phyloP scores from a whole-genome alignment of 306 rosid genomes.

The Pterocarpus macrocarpus region DNA sequence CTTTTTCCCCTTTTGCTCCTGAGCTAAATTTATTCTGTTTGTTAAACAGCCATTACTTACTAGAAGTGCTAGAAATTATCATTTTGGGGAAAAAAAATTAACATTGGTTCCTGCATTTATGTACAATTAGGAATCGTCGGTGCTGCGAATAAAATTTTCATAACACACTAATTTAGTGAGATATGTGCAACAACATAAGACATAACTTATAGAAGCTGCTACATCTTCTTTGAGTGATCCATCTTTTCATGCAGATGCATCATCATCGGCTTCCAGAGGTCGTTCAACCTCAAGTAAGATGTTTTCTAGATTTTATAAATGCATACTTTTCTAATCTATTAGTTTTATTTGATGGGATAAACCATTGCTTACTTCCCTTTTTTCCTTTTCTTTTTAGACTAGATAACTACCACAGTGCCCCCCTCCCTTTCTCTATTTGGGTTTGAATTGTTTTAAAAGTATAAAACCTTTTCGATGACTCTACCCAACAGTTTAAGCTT shows the following conservation, averaged over 20 bases:
- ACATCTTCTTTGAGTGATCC: slow-evolving; percentile 52
- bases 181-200: slow-evolving; percentile 65
- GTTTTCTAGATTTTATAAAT: slow-evolving; percentile 22
- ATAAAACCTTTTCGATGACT: no score
- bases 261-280: slow-evolving; percentile 70
- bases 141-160: slow-evolving; percentile 66
- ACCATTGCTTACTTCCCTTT: not conserved
- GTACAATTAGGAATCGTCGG: slow-evolving; percentile 70
- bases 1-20: not conserved
- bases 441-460: not conserved
- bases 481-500: no score
- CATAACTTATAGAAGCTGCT: slow-evolving; percentile 60
- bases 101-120: slow-evolving; percentile 37
- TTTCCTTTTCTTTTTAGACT: no score
- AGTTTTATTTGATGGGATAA: slow-evolving; percentile 7
- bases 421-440: not conserved
- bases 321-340: not conserved
- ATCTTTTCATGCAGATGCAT: slow-evolving; percentile 51
- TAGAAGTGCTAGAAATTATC: slow-evolving; percentile 6
- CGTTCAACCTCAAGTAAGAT: slow-evolving; percentile 71
- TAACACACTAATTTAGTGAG: slow-evolving; percentile 74
- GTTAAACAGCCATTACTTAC: slow-evolving; percentile 17
- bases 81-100: slow-evolving; percentile 8
- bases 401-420: not conserved
- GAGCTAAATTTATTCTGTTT: slow-evolving; percentile 15